Base-by-base conservation (phyloP, 1,284 basidiomycete genomes). In the Trametes versicolor region DNA sequence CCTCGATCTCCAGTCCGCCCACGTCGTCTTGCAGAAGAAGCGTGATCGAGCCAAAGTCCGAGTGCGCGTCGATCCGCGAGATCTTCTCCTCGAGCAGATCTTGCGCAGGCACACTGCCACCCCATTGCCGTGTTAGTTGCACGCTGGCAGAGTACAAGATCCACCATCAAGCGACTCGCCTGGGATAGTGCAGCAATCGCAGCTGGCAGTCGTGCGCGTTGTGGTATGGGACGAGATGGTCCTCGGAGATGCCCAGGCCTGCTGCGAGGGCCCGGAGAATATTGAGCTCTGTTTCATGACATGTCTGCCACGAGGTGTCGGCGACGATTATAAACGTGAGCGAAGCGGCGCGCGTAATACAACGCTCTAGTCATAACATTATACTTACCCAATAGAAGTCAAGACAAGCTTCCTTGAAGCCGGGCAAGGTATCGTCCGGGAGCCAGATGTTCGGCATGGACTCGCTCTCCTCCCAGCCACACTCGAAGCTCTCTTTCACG, bases 1-100 rank as follows among this genome's bases (percentile, higher is more conserved):
- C 80, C 72, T 89, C 86, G 0, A 89, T 82, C 70, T 90, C 87
- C 7, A 90, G 77, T 0, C 88, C 88, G 3, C 87, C 87, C 5
- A 83, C 80, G 21, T 83, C 77, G 68, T 89, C 87, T 73, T 90
- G 87, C 63, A 89, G 79, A 9, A 89, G 74, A 29, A 88, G 72
- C 47, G 87, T 90, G 48, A 88, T 79, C 0, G 84, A 85, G 2
- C 83, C 81, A 62, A 86, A 89, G 71, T 90, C 88, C 2, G 85
- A 84, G 69, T 90, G 87, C 0, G 83, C 83, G 15, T 81, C 83
- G 54, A 88, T 86, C 32, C 87, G 75, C 6, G 82, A 77, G 34
- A 85, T 74, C 36, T 81, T 75, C 25, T 83, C 78, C 5, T 79
- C 76, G 53, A 78, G 74, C 7, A 86, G 72, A 54, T 72, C 69